A percentile compares a stretch with the other conserved stretches of the same genome.
phyloP scores from a whole-genome alignment of 352 stramenopile species.

The Phytophthora colocasiae region DNA sequence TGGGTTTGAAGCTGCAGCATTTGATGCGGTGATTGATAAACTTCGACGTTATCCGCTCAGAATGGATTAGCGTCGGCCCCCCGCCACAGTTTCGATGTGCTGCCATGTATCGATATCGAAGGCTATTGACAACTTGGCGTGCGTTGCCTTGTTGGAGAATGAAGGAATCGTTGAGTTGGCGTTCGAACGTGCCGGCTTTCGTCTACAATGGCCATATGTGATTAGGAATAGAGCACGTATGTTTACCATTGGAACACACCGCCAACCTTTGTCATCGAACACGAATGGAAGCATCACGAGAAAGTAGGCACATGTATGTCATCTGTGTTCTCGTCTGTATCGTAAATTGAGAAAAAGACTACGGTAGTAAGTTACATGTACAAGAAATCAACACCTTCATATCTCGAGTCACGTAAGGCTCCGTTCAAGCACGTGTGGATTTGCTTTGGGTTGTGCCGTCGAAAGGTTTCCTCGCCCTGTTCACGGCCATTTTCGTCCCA shows the following conservation, averaged over 20 bases:
- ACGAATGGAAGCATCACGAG: no score
- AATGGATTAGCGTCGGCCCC: no score
- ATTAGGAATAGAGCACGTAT: neutral
- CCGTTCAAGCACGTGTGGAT: neutral
- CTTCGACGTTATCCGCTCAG: no score
- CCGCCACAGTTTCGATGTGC: constrained; percentile 4
- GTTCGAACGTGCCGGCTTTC: constrained; percentile 4
- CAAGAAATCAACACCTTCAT: neutral
- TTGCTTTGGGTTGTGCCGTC: constrained; percentile 17
- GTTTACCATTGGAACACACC: no score
- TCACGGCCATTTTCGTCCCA: constrained; percentile 13
- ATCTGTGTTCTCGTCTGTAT: no score
- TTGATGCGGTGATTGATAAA: constrained; percentile 5
- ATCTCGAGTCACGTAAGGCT: neutral
- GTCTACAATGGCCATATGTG: constrained; percentile 6
- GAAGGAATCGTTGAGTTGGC: constrained; percentile 1
- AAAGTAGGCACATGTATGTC: no score
- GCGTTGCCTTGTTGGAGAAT: neutral
- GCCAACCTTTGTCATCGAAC: no score
- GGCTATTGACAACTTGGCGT: neutral
- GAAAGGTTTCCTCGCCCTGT: neutral
- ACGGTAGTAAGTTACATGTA: no score
- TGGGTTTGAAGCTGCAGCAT: constrained; percentile 5
- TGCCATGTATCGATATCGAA: neutral
- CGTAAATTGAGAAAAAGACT: no score